Percentiles rank a stretch among this genome's conserved stretches.
Evolutionary conservation across 495 filamentous ascomycete species (phyloP).

Genomic region (Penicillium salamii): DNA sequence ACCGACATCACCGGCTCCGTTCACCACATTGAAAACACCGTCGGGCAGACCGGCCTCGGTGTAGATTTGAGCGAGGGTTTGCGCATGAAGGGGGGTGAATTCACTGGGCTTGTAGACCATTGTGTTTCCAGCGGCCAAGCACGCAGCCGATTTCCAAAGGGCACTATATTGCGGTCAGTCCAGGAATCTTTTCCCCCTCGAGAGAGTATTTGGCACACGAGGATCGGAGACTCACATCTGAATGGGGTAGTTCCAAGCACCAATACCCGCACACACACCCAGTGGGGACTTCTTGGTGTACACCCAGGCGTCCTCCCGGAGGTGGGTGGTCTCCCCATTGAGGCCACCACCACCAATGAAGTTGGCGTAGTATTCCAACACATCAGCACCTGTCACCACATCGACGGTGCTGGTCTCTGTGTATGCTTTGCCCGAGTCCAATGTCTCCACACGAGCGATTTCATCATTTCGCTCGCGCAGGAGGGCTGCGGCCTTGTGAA

Average conservation of each 20-base stretch:
- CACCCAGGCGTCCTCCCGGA: slow-evolving; percentile 69
- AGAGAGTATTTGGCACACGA: no score
- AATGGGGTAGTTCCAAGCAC: slow-evolving; percentile 84
- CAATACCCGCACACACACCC: slow-evolving; percentile 76
- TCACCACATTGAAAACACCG: slow-evolving; percentile 79
- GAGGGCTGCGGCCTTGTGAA: slow-evolving; percentile 64
- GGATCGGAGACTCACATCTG: slow-evolving; percentile 55
- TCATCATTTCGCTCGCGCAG: slow-evolving; percentile 67
- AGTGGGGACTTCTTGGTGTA: slow-evolving; percentile 72
- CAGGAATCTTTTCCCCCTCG: no score
- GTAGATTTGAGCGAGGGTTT: slow-evolving; percentile 67
- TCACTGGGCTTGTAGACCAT: slow-evolving; percentile 88
- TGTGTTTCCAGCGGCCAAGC: slow-evolving; percentile 77
- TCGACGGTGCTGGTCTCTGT: slow-evolving; percentile 75
- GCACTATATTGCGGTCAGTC: slow-evolving; percentile 42
- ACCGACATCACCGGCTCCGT: slow-evolving; percentile 70
- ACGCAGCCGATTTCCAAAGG: slow-evolving; percentile 81
- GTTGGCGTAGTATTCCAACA: slow-evolving; percentile 74
- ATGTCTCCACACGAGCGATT: slow-evolving; percentile 65
- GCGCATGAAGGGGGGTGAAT: slow-evolving; percentile 70
- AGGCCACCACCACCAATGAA: slow-evolving; percentile 66
- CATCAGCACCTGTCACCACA: slow-evolving; percentile 70
- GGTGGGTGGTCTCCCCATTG: slow-evolving; percentile 64
- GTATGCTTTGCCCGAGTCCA: slow-evolving; percentile 73
- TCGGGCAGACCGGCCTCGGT: slow-evolving; percentile 69